Evolutionary conservation across 108 stramenopile species (phyloP).

Genomic region (Nitzschia palea): DNA sequence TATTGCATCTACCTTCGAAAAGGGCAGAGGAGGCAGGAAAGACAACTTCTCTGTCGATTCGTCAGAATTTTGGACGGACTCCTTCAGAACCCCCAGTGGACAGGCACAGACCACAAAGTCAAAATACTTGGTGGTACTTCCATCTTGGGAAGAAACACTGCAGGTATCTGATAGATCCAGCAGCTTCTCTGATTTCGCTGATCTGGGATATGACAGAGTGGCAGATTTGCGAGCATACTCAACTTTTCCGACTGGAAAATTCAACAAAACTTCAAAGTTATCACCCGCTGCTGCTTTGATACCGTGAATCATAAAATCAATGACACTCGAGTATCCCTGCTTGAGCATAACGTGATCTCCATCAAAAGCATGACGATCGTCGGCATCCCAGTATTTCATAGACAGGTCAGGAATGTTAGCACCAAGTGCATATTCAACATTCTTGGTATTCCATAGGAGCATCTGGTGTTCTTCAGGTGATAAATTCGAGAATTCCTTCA

Average conservation of each 20-base stretch:
- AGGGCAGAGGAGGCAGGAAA: conserved; percentile 73
- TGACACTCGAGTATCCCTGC: conserved; percentile 58
- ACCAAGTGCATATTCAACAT: conserved; percentile 69
- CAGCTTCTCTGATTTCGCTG: conserved; percentile 7
- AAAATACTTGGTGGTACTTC: conserved; percentile 30
- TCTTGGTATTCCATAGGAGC: conserved; percentile 78
- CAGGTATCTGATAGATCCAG: conserved; percentile 60
- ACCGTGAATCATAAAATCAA: conserved; percentile 37
- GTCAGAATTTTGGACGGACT: conserved; percentile 12
- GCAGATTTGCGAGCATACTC: conserved; percentile 52
- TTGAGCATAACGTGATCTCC: conserved; percentile 78
- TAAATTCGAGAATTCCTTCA: conserved; percentile 37
- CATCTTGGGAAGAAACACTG: conserved; percentile 42
- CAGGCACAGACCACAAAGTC: conserved; percentile 72
- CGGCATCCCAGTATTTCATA: conserved; percentile 79
- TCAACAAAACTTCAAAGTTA: conserved; percentile 43
- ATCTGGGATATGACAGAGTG: conserved; percentile 26
- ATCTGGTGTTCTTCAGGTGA: conserved; percentile 49
- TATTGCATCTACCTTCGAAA: conserved; percentile 70
- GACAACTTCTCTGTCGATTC: conserved; percentile 8
- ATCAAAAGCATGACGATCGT: conserved; percentile 81
- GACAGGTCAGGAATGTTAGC: conserved; percentile 57
- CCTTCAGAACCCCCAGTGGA: conserved; percentile 85
- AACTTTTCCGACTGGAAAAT: conserved; percentile 53
- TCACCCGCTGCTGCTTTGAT: conserved; percentile 34